Conservation (phyloP, 331 rosid species). For the Cydonia oblonga region DNA sequence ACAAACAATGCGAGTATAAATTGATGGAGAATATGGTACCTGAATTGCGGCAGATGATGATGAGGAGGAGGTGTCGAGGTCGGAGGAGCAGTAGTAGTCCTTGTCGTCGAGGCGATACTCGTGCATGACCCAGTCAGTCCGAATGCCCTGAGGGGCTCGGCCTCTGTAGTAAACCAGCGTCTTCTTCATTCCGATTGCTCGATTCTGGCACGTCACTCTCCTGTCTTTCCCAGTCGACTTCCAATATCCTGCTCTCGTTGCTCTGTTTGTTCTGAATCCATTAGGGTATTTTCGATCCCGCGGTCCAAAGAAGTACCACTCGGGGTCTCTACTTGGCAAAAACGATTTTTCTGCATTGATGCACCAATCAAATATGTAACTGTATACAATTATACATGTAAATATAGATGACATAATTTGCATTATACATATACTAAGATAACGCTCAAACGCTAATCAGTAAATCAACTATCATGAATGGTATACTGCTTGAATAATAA, state of each 20-base stretch:
- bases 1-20: too few relatives aligned
- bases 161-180: slow-evolving; percentile 90
- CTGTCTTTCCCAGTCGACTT: slow-evolving; percentile 92
- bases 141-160: slow-evolving; percentile 89
- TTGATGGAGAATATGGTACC: slow-evolving; percentile 15
- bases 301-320: slow-evolving; percentile 97
- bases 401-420: too few relatives aligned
- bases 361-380: not conserved
- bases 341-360: slow-evolving; percentile 61
- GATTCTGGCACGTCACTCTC: slow-evolving; percentile 51
- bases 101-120: slow-evolving; percentile 92
- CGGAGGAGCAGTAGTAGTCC: slow-evolving; percentile 33
- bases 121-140: slow-evolving; percentile 99
- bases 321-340: slow-evolving; percentile 94
- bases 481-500: too few relatives aligned
- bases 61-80: slow-evolving; percentile 15
- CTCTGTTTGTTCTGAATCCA: slow-evolving; percentile 92
- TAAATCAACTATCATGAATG: too few relatives aligned
- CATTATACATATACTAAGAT: too few relatives aligned
- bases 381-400: not conserved
- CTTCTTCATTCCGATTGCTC: slow-evolving; percentile 96
- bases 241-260: slow-evolving; percentile 96
- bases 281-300: slow-evolving; percentile 88
- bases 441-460: too few relatives aligned
- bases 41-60: slow-evolving; percentile 37